Evolutionary conservation across 495 filamentous ascomycete genomes (phyloP), one percentile per base, ranked within the genome.

Genomic region (Apodospora peruviana): DNA sequence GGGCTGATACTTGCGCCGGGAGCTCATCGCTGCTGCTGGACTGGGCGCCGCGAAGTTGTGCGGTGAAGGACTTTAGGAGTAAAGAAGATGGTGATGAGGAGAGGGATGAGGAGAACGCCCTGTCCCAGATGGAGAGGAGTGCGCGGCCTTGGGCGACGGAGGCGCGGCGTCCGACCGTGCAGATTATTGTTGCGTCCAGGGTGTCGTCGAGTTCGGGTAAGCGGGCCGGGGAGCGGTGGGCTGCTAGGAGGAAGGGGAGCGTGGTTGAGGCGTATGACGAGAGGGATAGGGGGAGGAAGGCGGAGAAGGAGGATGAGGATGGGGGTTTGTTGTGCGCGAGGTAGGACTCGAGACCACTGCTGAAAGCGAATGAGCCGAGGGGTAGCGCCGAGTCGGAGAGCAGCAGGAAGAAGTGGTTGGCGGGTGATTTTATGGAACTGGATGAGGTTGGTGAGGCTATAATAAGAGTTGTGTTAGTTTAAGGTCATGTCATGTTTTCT

Each of bases 341-440:
- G 66, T 89, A 96, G 43, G 91, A 96, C 64, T 99, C 93, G 25
- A 99, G 80, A 0, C 91, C 91, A 55, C 80, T 86, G 73, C 86
- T 91, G 78, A 95, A 99, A 52, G 93, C 93, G 70, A 99, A 99
- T 35, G 90, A 94, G 58, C 94, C 94, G 0, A 99, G 75, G 7
- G 93, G 93, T 7, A 99, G 83, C 32, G 93, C 93, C 7, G 93
- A 95, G 76, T 99, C 93, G 27, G 93, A 86, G 57, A 99, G 85
- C 11, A 96, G 81, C 43, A 97, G 83, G 51, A 96, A 85, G 47
- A 88, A 80, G 69, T 96, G 93, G 23, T 75, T 70, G 1, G 68
- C 50, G 24, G 45, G 56, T 48, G 56, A 27, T 40, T 36, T 39
- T 41, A 41, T 35, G 14, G 53, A n/a, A 9, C 19, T 12, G 21